Evolutionary conservation across 257 asterid genomes (phyloP).

Genomic region (Petrea volubilis): DNA sequence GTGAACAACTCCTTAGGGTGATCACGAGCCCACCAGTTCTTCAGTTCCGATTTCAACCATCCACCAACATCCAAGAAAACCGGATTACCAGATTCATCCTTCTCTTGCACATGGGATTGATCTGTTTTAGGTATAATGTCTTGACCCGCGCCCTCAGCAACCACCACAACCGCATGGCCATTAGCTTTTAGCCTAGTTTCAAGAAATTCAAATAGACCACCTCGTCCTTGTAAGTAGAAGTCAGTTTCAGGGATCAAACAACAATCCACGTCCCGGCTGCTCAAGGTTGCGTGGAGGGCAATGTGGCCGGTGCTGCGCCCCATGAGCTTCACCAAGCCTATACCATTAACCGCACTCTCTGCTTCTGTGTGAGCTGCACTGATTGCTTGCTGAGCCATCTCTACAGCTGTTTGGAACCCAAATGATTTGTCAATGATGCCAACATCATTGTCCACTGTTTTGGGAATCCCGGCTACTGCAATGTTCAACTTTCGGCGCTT

Average conservation of each 20-base stretch:
- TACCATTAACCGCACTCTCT: slow-evolving; percentile 73
- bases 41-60: slow-evolving; percentile 78
- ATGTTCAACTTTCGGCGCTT: slow-evolving; percentile 45
- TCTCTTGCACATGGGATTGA: slow-evolving; percentile 40
- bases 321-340: slow-evolving; percentile 86
- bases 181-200: slow-evolving; percentile 36
- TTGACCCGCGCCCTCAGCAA: slow-evolving; percentile 87
- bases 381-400: slow-evolving; percentile 93
- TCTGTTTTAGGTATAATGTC: slow-evolving; percentile 49
- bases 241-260: slow-evolving; percentile 74
- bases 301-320: slow-evolving; percentile 91
- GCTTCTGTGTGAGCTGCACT: slow-evolving; percentile 77
- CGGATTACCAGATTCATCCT: slow-evolving; percentile 78
- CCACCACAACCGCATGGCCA: slow-evolving; percentile 72
- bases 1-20: slow-evolving; percentile 62
- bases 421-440: slow-evolving; percentile 79
- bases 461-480: slow-evolving; percentile 71
- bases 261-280: slow-evolving; percentile 83
- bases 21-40: slow-evolving; percentile 76
- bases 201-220: slow-evolving; percentile 70
- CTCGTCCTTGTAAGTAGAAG: slow-evolving; percentile 67
- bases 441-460: slow-evolving; percentile 80
- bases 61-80: slow-evolving; percentile 73
- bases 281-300: slow-evolving; percentile 69
- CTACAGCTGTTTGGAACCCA: slow-evolving; percentile 86